phyloP scores from a whole-genome alignment of 2,329 filamentous ascomycete genomes.

The Cercospora nicotianae region DNA sequence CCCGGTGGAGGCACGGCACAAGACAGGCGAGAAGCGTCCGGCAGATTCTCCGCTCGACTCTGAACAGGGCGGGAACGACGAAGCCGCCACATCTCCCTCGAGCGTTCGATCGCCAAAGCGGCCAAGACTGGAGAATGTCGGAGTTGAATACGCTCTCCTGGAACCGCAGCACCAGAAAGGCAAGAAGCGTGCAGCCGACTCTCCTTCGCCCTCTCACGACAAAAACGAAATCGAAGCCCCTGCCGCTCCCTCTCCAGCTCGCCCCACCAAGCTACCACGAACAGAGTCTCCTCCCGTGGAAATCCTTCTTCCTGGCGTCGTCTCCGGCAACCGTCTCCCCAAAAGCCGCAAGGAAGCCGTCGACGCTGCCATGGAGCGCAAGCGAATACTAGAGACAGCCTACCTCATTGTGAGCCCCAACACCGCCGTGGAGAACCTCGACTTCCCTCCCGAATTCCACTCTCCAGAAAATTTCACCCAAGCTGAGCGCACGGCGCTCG shows the following conservation, averaged over 20 bases:
- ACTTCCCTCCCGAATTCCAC: slow-evolving; percentile 35
- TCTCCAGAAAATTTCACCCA: slow-evolving; percentile 24
- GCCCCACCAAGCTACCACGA: not conserved
- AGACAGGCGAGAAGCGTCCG: slow-evolving; percentile 11
- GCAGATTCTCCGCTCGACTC: not conserved
- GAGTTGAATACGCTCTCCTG: not conserved
- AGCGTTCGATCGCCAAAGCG: not conserved
- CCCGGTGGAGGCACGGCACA: slow-evolving; percentile 16
- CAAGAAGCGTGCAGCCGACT: not conserved
- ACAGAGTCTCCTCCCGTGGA: not conserved
- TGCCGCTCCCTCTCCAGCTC: not conserved
- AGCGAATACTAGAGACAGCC: slow-evolving; percentile 20
- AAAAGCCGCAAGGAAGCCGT: slow-evolving; percentile 25
- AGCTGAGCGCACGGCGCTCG: slow-evolving; percentile 10
- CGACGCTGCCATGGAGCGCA: slow-evolving; percentile 22
- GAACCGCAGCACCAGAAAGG: not conserved
- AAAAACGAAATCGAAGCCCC: not conserved
- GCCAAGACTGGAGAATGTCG: not conserved
- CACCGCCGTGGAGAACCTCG: slow-evolving; percentile 7
- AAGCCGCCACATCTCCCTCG: not conserved
- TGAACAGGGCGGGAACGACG: slow-evolving; percentile 2
- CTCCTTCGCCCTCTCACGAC: not conserved
- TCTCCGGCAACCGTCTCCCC: slow-evolving; percentile 27
- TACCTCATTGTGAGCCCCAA: slow-evolving; percentile 6
- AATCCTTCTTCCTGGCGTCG: slow-evolving; percentile 15